These are phyloP conservation scores for Epichloe brachyelytri DNA, from an alignment of 2,329 filamentous ascomycete species.

Conservation along the genomic window DNA sequence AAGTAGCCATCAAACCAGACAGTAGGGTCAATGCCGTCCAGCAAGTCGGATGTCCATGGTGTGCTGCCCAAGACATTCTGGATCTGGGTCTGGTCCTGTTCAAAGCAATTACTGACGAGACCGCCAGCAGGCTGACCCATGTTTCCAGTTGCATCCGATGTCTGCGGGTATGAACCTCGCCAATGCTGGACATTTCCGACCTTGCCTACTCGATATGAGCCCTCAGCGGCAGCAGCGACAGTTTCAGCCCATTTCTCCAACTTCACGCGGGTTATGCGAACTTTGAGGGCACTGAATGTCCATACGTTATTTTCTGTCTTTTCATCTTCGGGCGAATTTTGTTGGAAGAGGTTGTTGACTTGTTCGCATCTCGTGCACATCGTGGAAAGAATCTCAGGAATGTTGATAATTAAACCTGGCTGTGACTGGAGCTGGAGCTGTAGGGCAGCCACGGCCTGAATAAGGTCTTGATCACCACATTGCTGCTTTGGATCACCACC, in stretches of 20 bases:
- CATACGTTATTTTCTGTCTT: constrained; percentile 31
- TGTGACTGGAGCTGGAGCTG: constrained; percentile 29
- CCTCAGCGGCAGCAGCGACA: constrained; percentile 23
- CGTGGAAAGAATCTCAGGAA: constrained; percentile 27
- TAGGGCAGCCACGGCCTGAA: constrained; percentile 27
- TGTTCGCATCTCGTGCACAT: constrained; percentile 31
- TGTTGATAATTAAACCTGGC: constrained; percentile 31
- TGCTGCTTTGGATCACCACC: constrained; percentile 1
- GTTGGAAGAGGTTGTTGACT: constrained; percentile 24
- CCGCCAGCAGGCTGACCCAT: not conserved
- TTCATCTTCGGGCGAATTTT: constrained; percentile 17
- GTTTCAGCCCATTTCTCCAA: constrained; percentile 34
- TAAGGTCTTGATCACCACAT: constrained; percentile 23
- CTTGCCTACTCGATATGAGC: constrained; percentile 8
- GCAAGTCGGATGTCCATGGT: constrained; percentile 19
- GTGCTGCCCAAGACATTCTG: constrained; percentile 15
- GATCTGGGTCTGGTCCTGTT: constrained; percentile 12
- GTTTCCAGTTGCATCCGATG: not conserved
- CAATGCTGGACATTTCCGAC: constrained; percentile 3
- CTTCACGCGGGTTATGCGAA: constrained; percentile 32
- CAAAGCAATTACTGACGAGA: constrained; percentile 9
- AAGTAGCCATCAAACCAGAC: constrained; percentile 24
- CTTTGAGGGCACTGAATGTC: constrained; percentile 34
- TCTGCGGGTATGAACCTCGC: constrained; percentile 9
- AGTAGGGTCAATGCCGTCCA: constrained; percentile 21